phyloP scores from a whole-genome alignment of 179 eudicot species.

The Beta macrorhiza region DNA sequence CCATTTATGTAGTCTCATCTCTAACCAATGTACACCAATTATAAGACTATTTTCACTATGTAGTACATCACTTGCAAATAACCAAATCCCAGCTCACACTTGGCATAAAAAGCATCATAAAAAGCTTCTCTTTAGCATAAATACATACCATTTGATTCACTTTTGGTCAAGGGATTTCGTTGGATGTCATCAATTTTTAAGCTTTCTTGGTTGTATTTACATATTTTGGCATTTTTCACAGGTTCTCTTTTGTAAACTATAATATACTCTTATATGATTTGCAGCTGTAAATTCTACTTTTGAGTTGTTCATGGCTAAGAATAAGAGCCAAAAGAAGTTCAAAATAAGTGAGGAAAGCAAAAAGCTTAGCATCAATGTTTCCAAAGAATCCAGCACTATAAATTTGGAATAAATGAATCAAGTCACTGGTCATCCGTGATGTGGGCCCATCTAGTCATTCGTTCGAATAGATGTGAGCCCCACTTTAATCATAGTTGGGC shows the following conservation, averaged over 20 bases:
- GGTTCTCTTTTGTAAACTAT: background rate
- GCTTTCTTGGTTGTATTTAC: background rate
- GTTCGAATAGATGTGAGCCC: background rate
- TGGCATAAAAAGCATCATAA: background rate
- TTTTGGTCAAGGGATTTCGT: conserved; percentile 13
- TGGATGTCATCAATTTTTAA: conserved; percentile 17
- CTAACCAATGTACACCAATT: background rate
- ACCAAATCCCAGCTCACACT: background rate
- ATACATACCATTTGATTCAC: conserved; percentile 13
- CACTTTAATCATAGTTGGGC: background rate
- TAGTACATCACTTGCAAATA: too few relatives aligned
- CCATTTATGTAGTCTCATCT: background rate
- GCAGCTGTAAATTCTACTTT: conserved; percentile 31
- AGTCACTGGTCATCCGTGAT: conserved; percentile 31
- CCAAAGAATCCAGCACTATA: conserved; percentile 15
- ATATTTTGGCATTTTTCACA: conserved; percentile 13
- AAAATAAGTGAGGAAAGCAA: background rate
- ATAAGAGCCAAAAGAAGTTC: conserved; percentile 11
- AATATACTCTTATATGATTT: conserved; percentile 6
- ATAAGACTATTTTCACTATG: background rate
- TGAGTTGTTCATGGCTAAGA: conserved; percentile 25
- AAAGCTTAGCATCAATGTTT: conserved; percentile 16
- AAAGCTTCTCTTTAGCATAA: conserved; percentile 8
- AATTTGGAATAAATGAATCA: conserved; percentile 5
- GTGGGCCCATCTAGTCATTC: conserved; percentile 9